Percentiles rank a stretch among this genome's conserved stretches.
Conservation (phyloP, 306 rosid species). For the Prunus davidiana region DNA sequence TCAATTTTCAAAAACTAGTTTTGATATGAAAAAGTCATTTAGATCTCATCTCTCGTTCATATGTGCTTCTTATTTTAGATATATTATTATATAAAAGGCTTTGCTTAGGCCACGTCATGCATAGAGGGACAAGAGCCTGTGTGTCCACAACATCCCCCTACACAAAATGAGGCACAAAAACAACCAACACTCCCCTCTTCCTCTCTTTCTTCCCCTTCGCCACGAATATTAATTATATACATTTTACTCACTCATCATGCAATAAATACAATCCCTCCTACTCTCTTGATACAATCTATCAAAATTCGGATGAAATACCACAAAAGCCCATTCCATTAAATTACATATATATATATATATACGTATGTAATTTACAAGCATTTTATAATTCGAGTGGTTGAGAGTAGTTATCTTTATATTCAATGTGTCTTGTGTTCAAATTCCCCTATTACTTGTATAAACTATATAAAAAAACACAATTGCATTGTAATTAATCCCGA, state of each 20-base stretch:
- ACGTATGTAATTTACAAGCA: neutral
- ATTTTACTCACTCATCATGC: neutral
- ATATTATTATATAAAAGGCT: slow-evolving; percentile 19
- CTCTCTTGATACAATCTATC: neutral
- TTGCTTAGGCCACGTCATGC: slow-evolving; percentile 42
- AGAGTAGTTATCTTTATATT: too few relatives aligned
- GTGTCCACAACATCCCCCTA: slow-evolving; percentile 27
- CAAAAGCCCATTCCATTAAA: neutral
- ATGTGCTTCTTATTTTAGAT: too few relatives aligned
- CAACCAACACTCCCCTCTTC: slow-evolving; percentile 33
- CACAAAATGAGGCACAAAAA: slow-evolving; percentile 31
- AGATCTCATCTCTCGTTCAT: too few relatives aligned
- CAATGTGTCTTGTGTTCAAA: too few relatives aligned
- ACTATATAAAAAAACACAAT: too few relatives aligned
- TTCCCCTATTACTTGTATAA: too few relatives aligned
- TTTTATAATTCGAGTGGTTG: too few relatives aligned
- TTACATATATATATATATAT: neutral
- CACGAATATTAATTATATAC: slow-evolving; percentile 6
- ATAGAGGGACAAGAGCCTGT: slow-evolving; percentile 11
- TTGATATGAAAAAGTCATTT: too few relatives aligned
- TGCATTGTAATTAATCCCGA: too few relatives aligned
- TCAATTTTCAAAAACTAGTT: too few relatives aligned
- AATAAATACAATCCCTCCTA: slow-evolving; percentile 15
- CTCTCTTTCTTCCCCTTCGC: slow-evolving; percentile 23
- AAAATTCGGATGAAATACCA: slow-evolving; percentile 4